Conservation (phyloP, 371 early-diverging fungal genomes). For the Fennellomyces sp. region DNA sequence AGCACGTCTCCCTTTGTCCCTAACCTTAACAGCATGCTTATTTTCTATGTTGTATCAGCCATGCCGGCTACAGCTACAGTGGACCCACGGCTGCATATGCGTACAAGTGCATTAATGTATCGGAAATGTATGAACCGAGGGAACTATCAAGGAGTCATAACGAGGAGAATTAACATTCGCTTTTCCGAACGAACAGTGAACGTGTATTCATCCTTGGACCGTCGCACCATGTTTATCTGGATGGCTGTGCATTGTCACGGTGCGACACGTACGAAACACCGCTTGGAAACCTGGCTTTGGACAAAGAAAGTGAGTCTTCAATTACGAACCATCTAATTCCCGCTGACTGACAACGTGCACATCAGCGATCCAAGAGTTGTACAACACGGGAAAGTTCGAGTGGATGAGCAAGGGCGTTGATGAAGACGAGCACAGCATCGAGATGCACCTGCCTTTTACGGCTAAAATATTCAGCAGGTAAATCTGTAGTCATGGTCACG, state of each 20-base stretch:
- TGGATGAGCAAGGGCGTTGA: conserved; percentile 69
- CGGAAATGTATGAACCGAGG: conserved; percentile 50
- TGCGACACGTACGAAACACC: conserved; percentile 84
- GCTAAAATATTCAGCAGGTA: conserved; percentile 77
- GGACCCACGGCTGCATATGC: conserved; percentile 90
- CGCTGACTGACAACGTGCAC: not conserved
- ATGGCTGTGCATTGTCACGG: conserved; percentile 77
- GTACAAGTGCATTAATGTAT: conserved; percentile 72
- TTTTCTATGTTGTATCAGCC: conserved; percentile 46
- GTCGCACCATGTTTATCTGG: conserved; percentile 86
- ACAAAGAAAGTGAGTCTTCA: conserved; percentile 51
- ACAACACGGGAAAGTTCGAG: conserved; percentile 66
- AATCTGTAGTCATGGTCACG: too few relatives aligned
- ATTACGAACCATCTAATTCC: not conserved
- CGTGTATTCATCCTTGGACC: conserved; percentile 93
- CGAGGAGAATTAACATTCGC: not conserved
- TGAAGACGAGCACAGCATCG: conserved; percentile 94
- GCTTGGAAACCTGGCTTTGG: conserved; percentile 77
- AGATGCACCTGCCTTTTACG: conserved; percentile 93
- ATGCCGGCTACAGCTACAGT: conserved; percentile 91
- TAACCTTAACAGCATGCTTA: not conserved
- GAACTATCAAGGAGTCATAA: too few relatives aligned
- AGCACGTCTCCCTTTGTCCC: not conserved
- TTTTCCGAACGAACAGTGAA: conserved; percentile 43
- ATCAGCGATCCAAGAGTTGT: conserved; percentile 61